Evolutionary conservation across 768 basidiomycete genomes (phyloP).

Genomic region (Aureoboletus auriporus): DNA sequence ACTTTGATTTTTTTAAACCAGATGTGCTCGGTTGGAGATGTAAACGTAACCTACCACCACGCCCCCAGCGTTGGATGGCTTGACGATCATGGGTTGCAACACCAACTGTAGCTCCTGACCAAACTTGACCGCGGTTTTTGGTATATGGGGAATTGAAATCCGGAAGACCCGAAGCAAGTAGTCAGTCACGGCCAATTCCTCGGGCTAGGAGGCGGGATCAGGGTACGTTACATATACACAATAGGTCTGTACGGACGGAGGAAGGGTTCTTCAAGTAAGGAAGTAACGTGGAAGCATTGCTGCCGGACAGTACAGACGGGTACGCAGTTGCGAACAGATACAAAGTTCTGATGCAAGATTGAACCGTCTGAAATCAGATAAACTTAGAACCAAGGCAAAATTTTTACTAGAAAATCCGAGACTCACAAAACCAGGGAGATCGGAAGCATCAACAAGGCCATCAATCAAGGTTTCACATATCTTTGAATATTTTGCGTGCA

Average conservation of each 20-base stretch:
- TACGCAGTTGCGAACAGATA: slow-evolving; percentile 80
- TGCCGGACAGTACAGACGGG: slow-evolving; percentile 77
- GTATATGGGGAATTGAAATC: slow-evolving; percentile 80
- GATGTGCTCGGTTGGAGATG: neutral
- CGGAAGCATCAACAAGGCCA: slow-evolving; percentile 82
- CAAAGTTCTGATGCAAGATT: slow-evolving; percentile 83
- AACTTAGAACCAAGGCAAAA: neutral
- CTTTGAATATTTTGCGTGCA: slow-evolving; percentile 70
- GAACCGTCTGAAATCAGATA: slow-evolving; percentile 52
- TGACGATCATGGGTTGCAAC: slow-evolving; percentile 89
- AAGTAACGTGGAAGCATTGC: slow-evolving; percentile 79
- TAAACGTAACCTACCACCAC: slow-evolving; percentile 47
- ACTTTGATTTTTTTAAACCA: slow-evolving; percentile 38
- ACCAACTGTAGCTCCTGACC: slow-evolving; percentile 78
- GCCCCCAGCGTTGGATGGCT: slow-evolving; percentile 67
- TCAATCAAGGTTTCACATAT: slow-evolving; percentile 87
- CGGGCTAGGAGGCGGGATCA: slow-evolving; percentile 43
- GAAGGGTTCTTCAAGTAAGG: slow-evolving; percentile 86
- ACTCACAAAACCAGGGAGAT: slow-evolving; percentile 73
- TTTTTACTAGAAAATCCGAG: neutral
- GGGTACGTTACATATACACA: neutral
- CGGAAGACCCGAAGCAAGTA: slow-evolving; percentile 88
- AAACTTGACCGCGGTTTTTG: slow-evolving; percentile 85
- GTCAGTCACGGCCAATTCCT: slow-evolving; percentile 82
- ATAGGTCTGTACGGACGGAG: slow-evolving; percentile 47